phyloP scores from a whole-genome alignment of 768 basidiomycete species.

The Trametes maxima region DNA sequence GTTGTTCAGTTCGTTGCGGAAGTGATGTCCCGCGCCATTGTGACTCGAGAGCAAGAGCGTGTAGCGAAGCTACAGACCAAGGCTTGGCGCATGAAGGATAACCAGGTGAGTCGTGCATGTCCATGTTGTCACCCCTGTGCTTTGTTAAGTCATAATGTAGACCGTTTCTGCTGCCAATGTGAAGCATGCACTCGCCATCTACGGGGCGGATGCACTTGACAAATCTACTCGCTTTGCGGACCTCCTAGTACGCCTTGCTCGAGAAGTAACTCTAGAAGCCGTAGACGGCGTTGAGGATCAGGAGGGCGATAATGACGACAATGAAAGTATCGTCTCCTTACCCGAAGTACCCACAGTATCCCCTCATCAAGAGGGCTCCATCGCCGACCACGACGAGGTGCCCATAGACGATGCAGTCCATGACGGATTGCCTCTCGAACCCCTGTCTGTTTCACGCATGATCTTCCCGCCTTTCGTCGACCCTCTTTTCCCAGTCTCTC shows the following conservation, averaged over 20 bases:
- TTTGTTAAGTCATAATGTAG: constrained; percentile 22
- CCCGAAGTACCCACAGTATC: neutral
- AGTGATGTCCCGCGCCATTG: constrained; percentile 52
- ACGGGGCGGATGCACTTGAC: constrained; percentile 42
- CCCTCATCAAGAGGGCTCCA: constrained; percentile 1
- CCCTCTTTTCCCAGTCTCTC: constrained; percentile 27
- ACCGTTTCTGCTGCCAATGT: constrained; percentile 45
- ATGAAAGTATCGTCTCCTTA: neutral
- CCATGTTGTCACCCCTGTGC: neutral
- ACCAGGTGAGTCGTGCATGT: constrained; percentile 41
- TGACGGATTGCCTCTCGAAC: neutral
- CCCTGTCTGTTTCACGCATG: constrained; percentile 32
- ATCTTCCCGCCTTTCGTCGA: constrained; percentile 41
- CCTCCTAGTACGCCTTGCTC: constrained; percentile 29
- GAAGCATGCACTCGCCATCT: constrained; percentile 49
- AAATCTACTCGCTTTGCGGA: constrained; percentile 46
- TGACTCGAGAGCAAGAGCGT: constrained; percentile 60
- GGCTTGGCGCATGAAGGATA: constrained; percentile 54
- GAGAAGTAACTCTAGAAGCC: constrained; percentile 11
- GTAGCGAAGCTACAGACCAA: constrained; percentile 59
- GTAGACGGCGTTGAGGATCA: constrained; percentile 8
- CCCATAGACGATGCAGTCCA: constrained; percentile 1
- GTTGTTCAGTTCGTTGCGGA: constrained; percentile 55
- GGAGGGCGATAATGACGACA: constrained; percentile 8
- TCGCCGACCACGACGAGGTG: constrained; percentile 13